Evolutionary conservation across 805 yeast genomes (phyloP), one percentile per base, ranked within the genome.

Genomic region (Zygosaccharomyces bisporus): DNA sequence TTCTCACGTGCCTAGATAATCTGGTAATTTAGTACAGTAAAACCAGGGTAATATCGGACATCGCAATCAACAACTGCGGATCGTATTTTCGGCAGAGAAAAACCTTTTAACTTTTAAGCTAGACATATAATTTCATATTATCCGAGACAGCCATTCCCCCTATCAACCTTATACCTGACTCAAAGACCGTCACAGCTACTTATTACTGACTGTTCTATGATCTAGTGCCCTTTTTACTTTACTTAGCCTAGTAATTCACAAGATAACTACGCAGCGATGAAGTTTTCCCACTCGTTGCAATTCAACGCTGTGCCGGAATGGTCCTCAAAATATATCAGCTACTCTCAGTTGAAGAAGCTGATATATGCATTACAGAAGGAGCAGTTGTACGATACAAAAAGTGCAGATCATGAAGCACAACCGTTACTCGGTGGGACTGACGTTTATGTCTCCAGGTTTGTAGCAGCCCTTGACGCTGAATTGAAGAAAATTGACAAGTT

Each of bases 281-380:
- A 91, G 76, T 91, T 91, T 69, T 84, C 95, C 19, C 96, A 90
- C 61, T 86, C 96, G 4, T 70, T 91, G 52, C 96, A 91, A 74
- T 90, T 91, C 68, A 91, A 91, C 66, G 96, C 98, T 18, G 98
- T 93, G 4, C 97, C 99, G 1, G 98, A 93, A 64, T 91, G 99
- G 99, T 79, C 95, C 9, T 81, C 95, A 20, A 80, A 86, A 62
- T 91, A 91, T 66, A 82, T 91, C 45, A 90, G 95, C 44, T 91
- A 91, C 66, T 85, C 95, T 1, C 81, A 86, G 30, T 71, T 93
- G 47, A 91, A 93, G 64, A 87, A 86, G 68, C 74, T 86, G 33
- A 85, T 90, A 21, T 91, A 90, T 64, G 72, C 81, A 13, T 72
- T 91, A 37, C 97, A 93, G 60, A 74, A 90, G 57, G 88, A 85